phyloP scores from a whole-genome alignment of 163 green algal species.

The Trebouxia gelatinosa region DNA sequence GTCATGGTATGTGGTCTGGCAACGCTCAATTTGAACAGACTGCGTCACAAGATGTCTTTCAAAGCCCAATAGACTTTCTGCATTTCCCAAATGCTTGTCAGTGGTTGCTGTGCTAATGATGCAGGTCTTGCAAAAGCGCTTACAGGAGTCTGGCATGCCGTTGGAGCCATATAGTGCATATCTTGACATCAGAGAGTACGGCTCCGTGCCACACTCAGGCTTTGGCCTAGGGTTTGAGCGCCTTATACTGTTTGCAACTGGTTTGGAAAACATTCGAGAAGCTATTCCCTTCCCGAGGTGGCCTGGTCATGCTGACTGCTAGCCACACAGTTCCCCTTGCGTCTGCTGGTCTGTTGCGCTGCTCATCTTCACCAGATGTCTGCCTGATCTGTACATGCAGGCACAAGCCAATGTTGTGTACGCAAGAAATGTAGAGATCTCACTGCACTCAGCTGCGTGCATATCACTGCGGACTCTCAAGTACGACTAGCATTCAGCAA shows the following conservation, averaged over 20 bases:
- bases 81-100: too few relatives aligned
- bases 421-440: neutral
- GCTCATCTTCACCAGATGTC: too few relatives aligned
- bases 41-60: too few relatives aligned
- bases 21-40: too few relatives aligned
- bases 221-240: constrained; percentile 99
- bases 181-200: constrained; percentile 88
- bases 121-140: constrained; percentile 69
- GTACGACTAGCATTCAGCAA: too few relatives aligned
- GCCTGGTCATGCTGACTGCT: constrained; percentile 83
- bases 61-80: too few relatives aligned
- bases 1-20: too few relatives aligned
- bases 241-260: constrained; percentile 93
- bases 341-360: neutral
- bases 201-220: constrained; percentile 73
- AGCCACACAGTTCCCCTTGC: neutral
- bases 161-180: constrained; percentile 87
- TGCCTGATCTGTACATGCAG: too few relatives aligned
- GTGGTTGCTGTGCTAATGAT: too few relatives aligned
- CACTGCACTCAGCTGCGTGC: too few relatives aligned
- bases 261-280: constrained; percentile 91
- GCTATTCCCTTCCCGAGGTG: constrained; percentile 92
- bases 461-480: too few relatives aligned
- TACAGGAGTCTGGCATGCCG: constrained; percentile 68
- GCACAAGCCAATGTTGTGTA: too few relatives aligned